A percentile compares a stretch with the other conserved stretches of the same genome.
These are phyloP conservation scores for Trichoderma endophyticum DNA, from an alignment of 2,329 filamentous ascomycete species.

Conservation along the genomic window DNA sequence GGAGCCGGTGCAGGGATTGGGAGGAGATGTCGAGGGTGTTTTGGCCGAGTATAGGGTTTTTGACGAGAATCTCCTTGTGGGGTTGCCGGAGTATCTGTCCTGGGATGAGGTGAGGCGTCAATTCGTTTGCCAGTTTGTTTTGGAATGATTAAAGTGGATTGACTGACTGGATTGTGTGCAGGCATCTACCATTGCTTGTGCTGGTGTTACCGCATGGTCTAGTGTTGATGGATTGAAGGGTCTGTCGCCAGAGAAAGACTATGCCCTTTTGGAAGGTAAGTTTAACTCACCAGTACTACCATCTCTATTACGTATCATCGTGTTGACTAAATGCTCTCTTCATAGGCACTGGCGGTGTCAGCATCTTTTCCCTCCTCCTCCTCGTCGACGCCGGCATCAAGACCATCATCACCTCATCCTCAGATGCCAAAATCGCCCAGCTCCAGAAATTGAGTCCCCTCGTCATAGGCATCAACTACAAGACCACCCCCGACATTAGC, in stretches of 20 bases:
- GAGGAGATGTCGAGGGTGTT: background rate
- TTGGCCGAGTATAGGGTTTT: background rate
- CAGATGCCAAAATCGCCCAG: background rate
- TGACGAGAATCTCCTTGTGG: background rate
- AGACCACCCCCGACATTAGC: background rate
- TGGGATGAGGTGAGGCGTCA: background rate
- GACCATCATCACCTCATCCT: background rate
- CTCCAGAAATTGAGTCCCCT: background rate
- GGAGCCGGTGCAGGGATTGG: background rate
- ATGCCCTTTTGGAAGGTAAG: background rate
- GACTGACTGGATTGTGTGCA: background rate
- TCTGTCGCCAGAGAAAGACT: background rate
- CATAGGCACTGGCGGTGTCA: background rate
- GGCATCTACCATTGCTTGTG: background rate
- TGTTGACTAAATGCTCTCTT: background rate
- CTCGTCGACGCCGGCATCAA: background rate
- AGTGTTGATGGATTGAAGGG: background rate
- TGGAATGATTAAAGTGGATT: background rate
- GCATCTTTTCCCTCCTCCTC: background rate
- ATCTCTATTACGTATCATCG: too few relatives aligned
- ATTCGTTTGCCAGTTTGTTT: background rate
- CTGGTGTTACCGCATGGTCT: conserved; percentile 1
- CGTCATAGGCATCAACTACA: background rate
- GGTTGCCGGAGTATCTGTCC: background rate
- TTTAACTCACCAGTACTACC: too few relatives aligned